Base-by-base conservation (phyloP, 2,329 filamentous ascomycete genomes). In the Aspergillus ochraceus region DNA sequence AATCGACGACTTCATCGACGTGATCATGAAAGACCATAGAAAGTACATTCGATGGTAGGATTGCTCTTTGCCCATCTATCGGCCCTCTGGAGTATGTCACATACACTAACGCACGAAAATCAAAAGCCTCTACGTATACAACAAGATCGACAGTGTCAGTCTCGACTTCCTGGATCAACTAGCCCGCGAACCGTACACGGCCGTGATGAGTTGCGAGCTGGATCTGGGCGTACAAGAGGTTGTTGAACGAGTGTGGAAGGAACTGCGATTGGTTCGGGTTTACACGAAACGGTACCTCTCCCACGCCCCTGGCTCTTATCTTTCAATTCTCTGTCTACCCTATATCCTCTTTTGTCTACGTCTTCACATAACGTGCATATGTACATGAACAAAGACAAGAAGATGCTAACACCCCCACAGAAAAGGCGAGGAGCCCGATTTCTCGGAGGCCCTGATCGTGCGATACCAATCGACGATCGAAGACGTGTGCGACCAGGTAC, bases 21-120 rank as follows among this genome's bases (percentile, higher is more conserved):
- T 97, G 62, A 97, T 99, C 78, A 98, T 98, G 94, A 96, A 95
- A 78, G 92, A 97, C 74, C 95, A 99, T 81, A 84, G 95, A 73
- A 99, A 96, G 77, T 99, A 99, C 82, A 97, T 99, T 81, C 86
- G 86, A 73, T 90, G 87, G 81, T 82, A 70, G 58, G 69, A 61
- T 29, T 11, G 49, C 9, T 2, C 32, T 24, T 19, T 19, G 12
- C 30, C 24, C 32, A 17, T 26, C n/a, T 17, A 30, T 5, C 8
- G 9, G 9, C 20, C 36, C n/a, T n/a, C n/a, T n/a, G n/a, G n/a
- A n/a, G n/a, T n/a, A n/a, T n/a, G n/a, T n/a, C n/a, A 30, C 6
- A 17, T 42, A 32, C n/a, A 36, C n/a, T 29, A 30, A 8, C 47
- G 45, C 39, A 57, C 55, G 30, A 42, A 20, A 6, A 39, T 9